Base-by-base conservation (phyloP, 2,329 filamentous ascomycete genomes). In the Juglanconis juglandina region DNA sequence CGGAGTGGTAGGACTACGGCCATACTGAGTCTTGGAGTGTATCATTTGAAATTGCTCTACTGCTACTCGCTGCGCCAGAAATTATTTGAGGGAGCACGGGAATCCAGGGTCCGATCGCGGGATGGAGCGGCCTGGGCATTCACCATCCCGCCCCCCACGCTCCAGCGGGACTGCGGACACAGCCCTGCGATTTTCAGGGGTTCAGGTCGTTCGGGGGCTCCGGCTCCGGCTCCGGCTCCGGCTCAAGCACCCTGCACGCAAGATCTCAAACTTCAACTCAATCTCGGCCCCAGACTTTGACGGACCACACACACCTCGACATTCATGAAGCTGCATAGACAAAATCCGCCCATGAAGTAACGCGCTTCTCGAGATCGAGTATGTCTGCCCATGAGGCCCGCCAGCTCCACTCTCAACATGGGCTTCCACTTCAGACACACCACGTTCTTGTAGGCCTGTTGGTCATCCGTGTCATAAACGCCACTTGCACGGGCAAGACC, bases 391-490 rank as follows among this genome's bases (percentile, higher is more conserved):
- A 49, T 53, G 61, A 61, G 48, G 52, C 47, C 41, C 61, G 51
- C 42, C 61, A 44, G 58, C 58, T 42, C 48, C 61, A 63, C 39
- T 58, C 58, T 32, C 58, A 61, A 41, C 61, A 63, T 56, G 61
- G 61, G 41, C 58, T 61, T 30, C 14, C 47, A 64, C 52, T 64
- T 56, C 24, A 56, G 14, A n/a, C 55, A 60, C 14, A 56, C 42
- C 59, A 79, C 57, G 67, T 74, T 14, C 65, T 78, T 46, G 66
- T 68, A 14, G 68, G 74, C 53, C 74, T 85, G 57, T 68, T 97
- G 66, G 79, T 85, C 46, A 83, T 96, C 64, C 91, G 95, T 58
- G 81, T 94, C 65, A 73, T 90, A 72, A 96, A 96, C 76, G 87
- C 92, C 37, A 80, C 95, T 67, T 86, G 81, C 64, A 80, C 96